Evolutionary conservation across 192 early-diverging fungal species (phyloP), one percentile per base, ranked within the genome.

Genomic region (Backusella circina): DNA sequence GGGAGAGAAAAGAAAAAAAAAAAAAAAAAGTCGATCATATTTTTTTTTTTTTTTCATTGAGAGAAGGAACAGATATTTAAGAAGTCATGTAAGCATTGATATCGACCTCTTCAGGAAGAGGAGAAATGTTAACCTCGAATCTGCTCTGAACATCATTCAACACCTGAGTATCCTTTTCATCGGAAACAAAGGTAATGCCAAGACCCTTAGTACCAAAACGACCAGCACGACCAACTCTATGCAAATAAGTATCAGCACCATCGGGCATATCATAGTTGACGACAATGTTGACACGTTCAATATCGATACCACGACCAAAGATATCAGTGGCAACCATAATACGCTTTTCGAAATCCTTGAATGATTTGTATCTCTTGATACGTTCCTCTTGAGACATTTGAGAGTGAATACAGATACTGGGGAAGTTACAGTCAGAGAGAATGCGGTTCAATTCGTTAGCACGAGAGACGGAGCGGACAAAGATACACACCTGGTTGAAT

Each of bases 141-240:
- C 94, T 90, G 67, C 92, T 92, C 82, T 99, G 97, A 28, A 99
- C 94, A 47, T 89, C 85, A 76, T 95, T 92, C 37, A 99, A 84
- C 2, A 90, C 80, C 36, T 82, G 79, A 67, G 89, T 85, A 80
- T 99, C 97, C 54, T 91, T 91, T 18, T 93, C 90, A 13, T 91
- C 92, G 2, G 96, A 88, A 12, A 96, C 93, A 86, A 99, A 99
- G 0, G 96, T 95, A 61, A 99, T 91, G 30, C 94, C 97, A 61
- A 98, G 85, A 84, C 97, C 97, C 90, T 99, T 99, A 84, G 97
- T 99, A 84, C 97, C 97, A 75, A 99, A 99, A 89, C 97, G 93
- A 75, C 97, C 97, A 44, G 97, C 97, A 92, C 97, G 95, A 67
- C 97, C 97, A 68, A 99, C 97, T 74, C 97, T 87, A 79, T 99